These are phyloP conservation scores for Pseudevernia furfuracea DNA, from an alignment of 495 filamentous ascomycete genomes.

Conservation along the genomic window DNA sequence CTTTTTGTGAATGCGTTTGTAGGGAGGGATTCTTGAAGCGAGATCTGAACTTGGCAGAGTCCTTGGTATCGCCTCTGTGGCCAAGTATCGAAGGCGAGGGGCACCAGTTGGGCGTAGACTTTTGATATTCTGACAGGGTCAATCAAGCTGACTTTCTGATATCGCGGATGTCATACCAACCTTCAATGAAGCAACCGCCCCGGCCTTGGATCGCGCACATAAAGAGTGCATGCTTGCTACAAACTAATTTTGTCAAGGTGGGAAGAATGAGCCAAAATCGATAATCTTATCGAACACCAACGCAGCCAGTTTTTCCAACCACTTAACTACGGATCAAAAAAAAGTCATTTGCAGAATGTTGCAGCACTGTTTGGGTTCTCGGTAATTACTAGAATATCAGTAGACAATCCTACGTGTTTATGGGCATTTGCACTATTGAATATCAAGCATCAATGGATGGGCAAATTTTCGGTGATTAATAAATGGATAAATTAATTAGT, in stretches of 20 bases:
- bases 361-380: neutral
- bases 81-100: conserved; percentile 26
- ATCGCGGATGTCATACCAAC: neutral
- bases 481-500: conserved; percentile 6
- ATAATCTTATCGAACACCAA: too few relatives aligned
- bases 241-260: neutral
- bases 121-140: conserved; percentile 4
- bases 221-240: conserved; percentile 4
- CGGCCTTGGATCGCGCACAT: neutral
- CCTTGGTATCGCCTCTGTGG: conserved; percentile 30
- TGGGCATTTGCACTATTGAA: neutral
- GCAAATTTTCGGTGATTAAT: neutral
- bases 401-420: neutral
- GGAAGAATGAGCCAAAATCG: neutral
- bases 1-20: conserved; percentile 51
- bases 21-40: conserved; percentile 53
- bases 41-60: conserved; percentile 30
- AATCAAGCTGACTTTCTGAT: neutral
- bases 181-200: conserved; percentile 10
- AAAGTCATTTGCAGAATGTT: neutral
- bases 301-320: too few relatives aligned
- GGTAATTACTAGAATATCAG: neutral
- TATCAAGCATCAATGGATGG: neutral
- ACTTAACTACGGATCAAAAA: too few relatives aligned
- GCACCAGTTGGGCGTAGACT: neutral